Evolutionary conservation across 2,329 filamentous ascomycete genomes (phyloP).

Genomic region (Neophaeococcomyces mojaviensis): DNA sequence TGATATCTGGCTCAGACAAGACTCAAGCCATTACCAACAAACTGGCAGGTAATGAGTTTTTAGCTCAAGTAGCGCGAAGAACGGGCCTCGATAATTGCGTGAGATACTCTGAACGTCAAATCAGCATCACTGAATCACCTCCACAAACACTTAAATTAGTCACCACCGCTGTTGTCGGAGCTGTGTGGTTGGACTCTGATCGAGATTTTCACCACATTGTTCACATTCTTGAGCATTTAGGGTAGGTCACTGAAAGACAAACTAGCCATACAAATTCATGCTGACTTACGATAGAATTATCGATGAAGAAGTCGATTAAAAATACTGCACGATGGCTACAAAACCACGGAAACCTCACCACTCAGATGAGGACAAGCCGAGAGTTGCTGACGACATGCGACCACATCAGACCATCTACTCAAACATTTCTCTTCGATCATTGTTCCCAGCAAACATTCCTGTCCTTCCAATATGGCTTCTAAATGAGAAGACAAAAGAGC

Average conservation of each 20-base stretch:
- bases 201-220: neutral
- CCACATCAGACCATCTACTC: no score
- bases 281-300: no score
- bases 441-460: neutral
- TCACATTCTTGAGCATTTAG: neutral
- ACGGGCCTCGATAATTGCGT: conserved; percentile 1
- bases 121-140: neutral
- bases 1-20: neutral
- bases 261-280: no score
- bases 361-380: no score
- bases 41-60: neutral
- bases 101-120: neutral
- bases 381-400: no score
- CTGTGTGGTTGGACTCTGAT: conserved; percentile 6
- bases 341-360: no score
- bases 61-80: neutral
- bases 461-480: conserved; percentile 2
- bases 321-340: no score
- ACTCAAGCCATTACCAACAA: neutral
- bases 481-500: neutral
- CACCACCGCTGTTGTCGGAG: conserved; percentile 1
- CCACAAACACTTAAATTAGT: conserved; percentile 3
- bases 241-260: no score
- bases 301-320: no score
- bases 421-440: no score